Percentiles rank a stretch among this genome's conserved stretches.
Conservation (phyloP, 2,329 filamentous ascomycete species). For the Alternaria conjuncta region DNA sequence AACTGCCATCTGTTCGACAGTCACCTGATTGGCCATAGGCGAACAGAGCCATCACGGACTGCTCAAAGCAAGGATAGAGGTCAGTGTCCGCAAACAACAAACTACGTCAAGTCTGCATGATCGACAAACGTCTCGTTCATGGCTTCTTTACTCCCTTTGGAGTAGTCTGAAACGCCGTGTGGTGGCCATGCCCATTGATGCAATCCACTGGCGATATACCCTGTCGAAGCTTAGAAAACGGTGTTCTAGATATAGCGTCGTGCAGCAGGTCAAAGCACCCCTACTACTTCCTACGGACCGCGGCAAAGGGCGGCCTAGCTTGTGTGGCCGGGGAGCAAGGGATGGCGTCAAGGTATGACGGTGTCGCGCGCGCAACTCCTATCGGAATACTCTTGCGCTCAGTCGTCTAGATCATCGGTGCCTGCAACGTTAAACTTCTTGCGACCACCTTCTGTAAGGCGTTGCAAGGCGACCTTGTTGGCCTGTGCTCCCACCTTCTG, state of each 20-base stretch:
- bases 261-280: constrained; percentile 38
- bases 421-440: constrained; percentile 86
- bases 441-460: constrained; percentile 81
- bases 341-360: constrained; percentile 34
- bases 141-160: constrained; percentile 34
- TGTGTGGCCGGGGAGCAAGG: constrained; percentile 45
- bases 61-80: constrained; percentile 45
- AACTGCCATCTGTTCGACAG: constrained; percentile 38
- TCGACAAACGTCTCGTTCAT: constrained; percentile 43
- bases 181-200: constrained; percentile 45
- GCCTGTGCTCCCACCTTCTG: constrained; percentile 91
- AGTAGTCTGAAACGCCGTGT: constrained; percentile 39
- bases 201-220: constrained; percentile 36
- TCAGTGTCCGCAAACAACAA: constrained; percentile 45
- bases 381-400: constrained; percentile 40
- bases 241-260: constrained; percentile 42
- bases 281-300: constrained; percentile 38
- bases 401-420: constrained; percentile 63
- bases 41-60: constrained; percentile 45
- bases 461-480: constrained; percentile 88
- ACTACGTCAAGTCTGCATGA: constrained; percentile 39
- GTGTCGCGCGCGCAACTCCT: constrained; percentile 39
- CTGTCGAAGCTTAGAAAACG: constrained; percentile 32
- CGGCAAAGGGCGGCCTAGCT: constrained; percentile 39
- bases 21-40: constrained; percentile 48